phyloP scores from a whole-genome alignment of 2,329 filamentous ascomycete genomes.

The Claviceps fusiformis region DNA sequence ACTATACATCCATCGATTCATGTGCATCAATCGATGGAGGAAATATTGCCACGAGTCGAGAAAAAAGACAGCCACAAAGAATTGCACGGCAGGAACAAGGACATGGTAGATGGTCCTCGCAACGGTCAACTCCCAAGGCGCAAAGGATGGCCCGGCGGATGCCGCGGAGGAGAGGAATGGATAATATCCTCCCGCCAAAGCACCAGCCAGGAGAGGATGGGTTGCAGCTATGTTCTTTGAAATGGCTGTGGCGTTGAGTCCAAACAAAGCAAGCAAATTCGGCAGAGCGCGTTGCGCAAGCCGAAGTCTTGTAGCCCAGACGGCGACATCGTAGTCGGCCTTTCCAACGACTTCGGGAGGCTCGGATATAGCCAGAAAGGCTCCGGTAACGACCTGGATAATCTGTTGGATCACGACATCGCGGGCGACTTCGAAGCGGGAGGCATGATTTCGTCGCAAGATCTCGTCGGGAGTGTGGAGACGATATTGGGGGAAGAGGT shows the following conservation, averaged over 20 bases:
- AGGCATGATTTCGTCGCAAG: conserved; percentile 71
- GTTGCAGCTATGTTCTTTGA: conserved; percentile 60
- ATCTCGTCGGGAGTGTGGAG: conserved; percentile 92
- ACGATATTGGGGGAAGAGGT: conserved; percentile 81
- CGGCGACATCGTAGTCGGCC: conserved; percentile 73
- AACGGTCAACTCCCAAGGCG: conserved; percentile 62
- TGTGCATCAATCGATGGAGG: conserved; percentile 88
- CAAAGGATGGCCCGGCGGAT: conserved; percentile 58
- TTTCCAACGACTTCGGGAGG: conserved; percentile 59
- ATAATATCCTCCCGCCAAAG: conserved; percentile 69
- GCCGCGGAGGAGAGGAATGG: conserved; percentile 49
- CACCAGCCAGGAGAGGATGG: conserved; percentile 62
- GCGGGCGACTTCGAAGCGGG: conserved; percentile 70
- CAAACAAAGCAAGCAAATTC: conserved; percentile 52
- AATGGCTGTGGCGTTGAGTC: conserved; percentile 61
- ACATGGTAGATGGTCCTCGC: conserved; percentile 72
- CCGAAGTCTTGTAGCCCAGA: conserved; percentile 77
- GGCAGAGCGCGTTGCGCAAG: conserved; percentile 70
- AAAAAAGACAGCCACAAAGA: conserved; percentile 57
- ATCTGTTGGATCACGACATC: conserved; percentile 88
- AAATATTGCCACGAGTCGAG: conserved; percentile 99
- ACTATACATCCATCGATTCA: conserved; percentile 97
- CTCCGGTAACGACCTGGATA: conserved; percentile 65
- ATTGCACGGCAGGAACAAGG: conserved; percentile 63
- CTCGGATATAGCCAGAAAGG: conserved; percentile 58